These are phyloP conservation scores for Glaciozyma martinii DNA, from an alignment of 768 basidiomycete genomes.

Conservation along the genomic window DNA sequence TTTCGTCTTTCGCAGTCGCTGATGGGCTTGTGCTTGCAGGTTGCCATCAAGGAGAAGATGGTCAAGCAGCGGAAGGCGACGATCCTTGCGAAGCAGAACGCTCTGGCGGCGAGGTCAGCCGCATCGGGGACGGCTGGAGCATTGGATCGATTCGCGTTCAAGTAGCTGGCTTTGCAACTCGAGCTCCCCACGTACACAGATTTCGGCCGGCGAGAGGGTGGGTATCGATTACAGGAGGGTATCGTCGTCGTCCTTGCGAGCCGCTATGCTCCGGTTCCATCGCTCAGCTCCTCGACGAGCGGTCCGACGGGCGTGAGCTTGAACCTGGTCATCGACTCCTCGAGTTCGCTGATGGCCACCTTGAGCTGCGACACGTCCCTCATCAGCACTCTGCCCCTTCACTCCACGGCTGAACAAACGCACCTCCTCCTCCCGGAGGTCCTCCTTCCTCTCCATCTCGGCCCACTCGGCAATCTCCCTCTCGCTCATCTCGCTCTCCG, in stretches of 20 bases:
- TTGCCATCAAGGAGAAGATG: constrained; percentile 57
- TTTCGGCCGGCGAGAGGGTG: too few relatives aligned
- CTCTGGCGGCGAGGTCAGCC: constrained; percentile 12
- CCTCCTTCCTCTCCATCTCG: background rate
- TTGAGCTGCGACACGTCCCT: background rate
- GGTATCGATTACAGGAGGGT: too few relatives aligned
- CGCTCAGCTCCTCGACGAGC: background rate
- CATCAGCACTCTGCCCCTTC: background rate
- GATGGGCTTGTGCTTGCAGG: constrained; percentile 17
- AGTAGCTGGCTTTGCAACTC: background rate
- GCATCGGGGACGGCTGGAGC: constrained; percentile 39
- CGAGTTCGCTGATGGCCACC: background rate
- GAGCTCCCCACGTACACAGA: background rate
- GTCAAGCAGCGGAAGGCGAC: constrained; percentile 41
- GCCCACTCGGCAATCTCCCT: background rate
- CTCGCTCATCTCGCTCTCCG: background rate
- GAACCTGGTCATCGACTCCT: background rate
- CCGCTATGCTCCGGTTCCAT: background rate
- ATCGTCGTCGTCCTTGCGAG: too few relatives aligned
- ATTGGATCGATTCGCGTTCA: constrained; percentile 42
- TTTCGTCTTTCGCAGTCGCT: background rate
- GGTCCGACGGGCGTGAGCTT: background rate
- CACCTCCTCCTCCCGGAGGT: background rate
- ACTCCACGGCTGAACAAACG: background rate
- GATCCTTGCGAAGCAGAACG: constrained; percentile 27